A percentile compares a stretch with the other conserved stretches of the same genome.
Conservation (phyloP, 148 eudicot genomes). For the Chenopodium quinoa region DNA sequence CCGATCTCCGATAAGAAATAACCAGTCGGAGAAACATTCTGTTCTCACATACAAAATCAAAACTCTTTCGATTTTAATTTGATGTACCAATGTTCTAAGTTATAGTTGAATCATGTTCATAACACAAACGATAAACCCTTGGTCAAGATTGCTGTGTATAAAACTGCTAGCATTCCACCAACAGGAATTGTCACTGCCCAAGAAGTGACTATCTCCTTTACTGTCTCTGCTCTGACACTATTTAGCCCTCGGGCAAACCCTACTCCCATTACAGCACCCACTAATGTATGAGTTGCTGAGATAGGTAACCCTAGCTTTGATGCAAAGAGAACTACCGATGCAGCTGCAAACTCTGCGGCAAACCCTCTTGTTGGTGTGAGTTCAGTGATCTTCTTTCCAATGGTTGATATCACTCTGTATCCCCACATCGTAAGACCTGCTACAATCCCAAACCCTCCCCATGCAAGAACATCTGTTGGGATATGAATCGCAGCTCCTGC, state of each 20-base stretch:
- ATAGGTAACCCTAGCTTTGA: slow-evolving; percentile 90
- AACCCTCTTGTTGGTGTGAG: slow-evolving; percentile 90
- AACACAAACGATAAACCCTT: slow-evolving; percentile 53
- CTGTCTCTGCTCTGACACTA: slow-evolving; percentile 82
- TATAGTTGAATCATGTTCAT: slow-evolving; percentile 34
- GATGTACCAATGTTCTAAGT: slow-evolving; percentile 10
- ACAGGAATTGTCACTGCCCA: slow-evolving; percentile 88
- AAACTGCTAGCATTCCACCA: slow-evolving; percentile 61
- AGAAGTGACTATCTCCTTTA: slow-evolving; percentile 74
- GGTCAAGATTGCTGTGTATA: slow-evolving; percentile 76
- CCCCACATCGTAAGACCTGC: slow-evolving; percentile 98
- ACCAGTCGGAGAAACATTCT: slow-evolving; percentile 24
- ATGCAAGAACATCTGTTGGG: slow-evolving; percentile 72
- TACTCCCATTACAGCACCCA: slow-evolving; percentile 98
- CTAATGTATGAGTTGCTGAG: slow-evolving; percentile 92
- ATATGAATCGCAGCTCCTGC: slow-evolving; percentile 67
- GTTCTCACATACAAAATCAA: slow-evolving; percentile 23
- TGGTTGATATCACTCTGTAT: slow-evolving; percentile 84
- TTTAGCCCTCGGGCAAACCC: slow-evolving; percentile 94
- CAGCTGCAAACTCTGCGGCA: slow-evolving; percentile 98
- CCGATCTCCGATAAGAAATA: slow-evolving; percentile 6
- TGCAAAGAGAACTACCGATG: slow-evolving; percentile 83
- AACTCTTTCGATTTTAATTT: slow-evolving; percentile 22
- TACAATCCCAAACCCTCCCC: slow-evolving; percentile 99
- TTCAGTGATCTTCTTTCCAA: slow-evolving; percentile 93